Conservation (phyloP, 768 basidiomycete species). For the Cyathus striatus region DNA sequence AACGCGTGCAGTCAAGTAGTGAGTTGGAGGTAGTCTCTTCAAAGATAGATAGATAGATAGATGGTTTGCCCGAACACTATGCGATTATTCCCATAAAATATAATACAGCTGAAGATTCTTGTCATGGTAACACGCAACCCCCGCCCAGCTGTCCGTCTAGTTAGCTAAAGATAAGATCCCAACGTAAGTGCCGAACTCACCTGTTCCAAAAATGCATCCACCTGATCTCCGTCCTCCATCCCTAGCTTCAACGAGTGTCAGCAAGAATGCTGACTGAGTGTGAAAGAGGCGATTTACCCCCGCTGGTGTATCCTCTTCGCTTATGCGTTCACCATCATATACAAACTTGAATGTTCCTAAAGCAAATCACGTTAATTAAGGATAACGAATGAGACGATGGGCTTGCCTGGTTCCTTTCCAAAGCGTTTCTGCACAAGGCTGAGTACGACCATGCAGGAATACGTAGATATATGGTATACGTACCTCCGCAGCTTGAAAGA, state of each 20-base stretch:
- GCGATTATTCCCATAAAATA: no score
- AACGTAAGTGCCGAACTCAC: no score
- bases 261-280: background rate
- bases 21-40: no score
- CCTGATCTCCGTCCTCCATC: constrained; percentile 60
- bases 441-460: background rate
- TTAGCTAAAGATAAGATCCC: no score
- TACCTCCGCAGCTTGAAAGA: constrained; percentile 66
- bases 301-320: constrained; percentile 45
- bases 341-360: constrained; percentile 64
- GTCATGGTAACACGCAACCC: no score
- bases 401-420: constrained; percentile 47
- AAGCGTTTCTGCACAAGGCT: constrained; percentile 45
- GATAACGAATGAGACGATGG: background rate
- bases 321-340: constrained; percentile 48
- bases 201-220: constrained; percentile 58
- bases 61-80: no score
- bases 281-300: constrained; percentile 30
- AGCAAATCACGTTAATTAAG: background rate
- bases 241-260: constrained; percentile 28
- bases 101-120: no score
- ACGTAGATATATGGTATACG: constrained; percentile 7
- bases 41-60: no score
- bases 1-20: no score
- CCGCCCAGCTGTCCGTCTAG: no score